Percentiles rank a stretch among this genome's conserved stretches.
Conservation (phyloP, 805 yeast genomes). For the Pichia californica region DNA sequence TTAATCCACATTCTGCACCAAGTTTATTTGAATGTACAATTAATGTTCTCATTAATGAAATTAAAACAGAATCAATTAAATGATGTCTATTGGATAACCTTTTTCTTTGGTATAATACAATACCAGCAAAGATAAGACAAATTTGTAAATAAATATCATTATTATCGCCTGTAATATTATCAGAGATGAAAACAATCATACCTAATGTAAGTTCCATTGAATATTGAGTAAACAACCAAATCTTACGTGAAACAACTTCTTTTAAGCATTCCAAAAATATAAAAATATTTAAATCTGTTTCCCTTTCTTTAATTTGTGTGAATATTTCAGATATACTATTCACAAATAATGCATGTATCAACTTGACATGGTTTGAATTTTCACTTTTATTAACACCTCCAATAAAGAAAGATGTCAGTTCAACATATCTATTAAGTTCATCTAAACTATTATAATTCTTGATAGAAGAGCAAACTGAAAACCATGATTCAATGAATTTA, state of each 20-base stretch:
- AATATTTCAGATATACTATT: conserved; percentile 8
- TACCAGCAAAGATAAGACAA: conserved; percentile 49
- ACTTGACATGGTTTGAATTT: not conserved
- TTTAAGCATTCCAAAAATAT: conserved; percentile 31
- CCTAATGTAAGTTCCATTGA: conserved; percentile 44
- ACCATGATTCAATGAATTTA: conserved; percentile 3
- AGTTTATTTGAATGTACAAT: conserved; percentile 19
- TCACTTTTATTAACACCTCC: conserved; percentile 4
- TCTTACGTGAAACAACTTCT: conserved; percentile 38
- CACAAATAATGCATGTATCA: not conserved
- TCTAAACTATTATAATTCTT: too few species aligned
- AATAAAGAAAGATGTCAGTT: conserved; percentile 3
- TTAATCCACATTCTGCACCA: conserved; percentile 33
- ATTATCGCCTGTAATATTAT: not conserved
- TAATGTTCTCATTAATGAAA: conserved; percentile 45
- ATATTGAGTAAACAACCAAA: conserved; percentile 62
- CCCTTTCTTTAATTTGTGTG: not conserved
- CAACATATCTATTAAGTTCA: conserved; percentile 4
- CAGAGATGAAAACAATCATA: conserved; percentile 12
- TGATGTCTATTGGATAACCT: conserved; percentile 72
- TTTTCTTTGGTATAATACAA: conserved; percentile 62
- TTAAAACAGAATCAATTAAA: conserved; percentile 44
- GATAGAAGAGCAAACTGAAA: conserved; percentile 5
- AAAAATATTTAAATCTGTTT: not conserved
- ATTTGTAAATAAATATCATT: conserved; percentile 28